Base-by-base conservation (phyloP, 1,284 basidiomycete species). In the Cryptococcus amylolentus region DNA sequence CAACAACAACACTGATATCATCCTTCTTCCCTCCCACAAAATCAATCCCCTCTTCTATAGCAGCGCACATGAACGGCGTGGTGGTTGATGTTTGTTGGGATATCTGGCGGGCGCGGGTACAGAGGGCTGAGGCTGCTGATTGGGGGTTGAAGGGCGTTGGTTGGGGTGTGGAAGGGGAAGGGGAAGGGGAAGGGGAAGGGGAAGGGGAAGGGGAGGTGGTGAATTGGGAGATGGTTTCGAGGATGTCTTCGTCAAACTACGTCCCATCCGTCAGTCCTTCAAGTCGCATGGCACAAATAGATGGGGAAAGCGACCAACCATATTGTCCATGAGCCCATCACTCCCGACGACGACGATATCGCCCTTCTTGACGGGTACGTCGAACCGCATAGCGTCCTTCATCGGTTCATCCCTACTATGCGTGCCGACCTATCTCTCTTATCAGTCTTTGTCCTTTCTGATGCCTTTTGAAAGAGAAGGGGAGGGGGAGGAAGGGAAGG, bases 291-390 rank as follows among this genome's bases (percentile, higher is more conserved):
- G 23, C 23, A 23, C n/a, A 3, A 23, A 23, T 23, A 23, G 23
- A 23, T 23, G 26, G 13, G 10, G 18, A 23, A 26, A 26, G 45
- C 16, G 13, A 63, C 76, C 57, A 37, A 77, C 77, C 28, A 97
- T 79, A 69, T 98, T 98, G 76, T 98, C 94, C 68, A 88, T 87
- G 50, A 97, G 80, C 1, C 94, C 94, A 71, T 98, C 94, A 38
- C 84, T 87, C 3, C 91, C 88, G 37, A 97, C 83, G 56, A 97
- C 88, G 47, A 97, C 84, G 43, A 97, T 88, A 68, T 97, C 94
- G 60, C 90, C 87, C 47, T 84, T 84, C 66, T 86, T 83, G 5
- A 97, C 91, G 20, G 86, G 86, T 6, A 97, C 80, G 2, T 85
- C 85, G 72, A 79, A 81, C 9, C 86, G 78, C 57, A 87, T 87